Conservation (phyloP, 2,329 filamentous ascomycete genomes). For the Verruconis gallopava region DNA sequence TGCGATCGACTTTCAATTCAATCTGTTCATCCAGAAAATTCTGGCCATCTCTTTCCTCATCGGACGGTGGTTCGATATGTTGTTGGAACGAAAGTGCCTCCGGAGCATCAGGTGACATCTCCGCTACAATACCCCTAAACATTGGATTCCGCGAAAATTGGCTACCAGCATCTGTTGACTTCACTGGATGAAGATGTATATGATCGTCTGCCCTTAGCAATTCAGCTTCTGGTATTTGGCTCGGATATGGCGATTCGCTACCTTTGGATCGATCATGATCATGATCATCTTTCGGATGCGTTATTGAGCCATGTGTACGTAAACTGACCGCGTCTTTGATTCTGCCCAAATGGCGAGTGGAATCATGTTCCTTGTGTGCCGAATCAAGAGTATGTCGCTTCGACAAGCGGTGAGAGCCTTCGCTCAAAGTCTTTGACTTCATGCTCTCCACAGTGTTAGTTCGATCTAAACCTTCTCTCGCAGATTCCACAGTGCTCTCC, state of each 20-base stretch:
- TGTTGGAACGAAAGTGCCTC: too few relatives aligned
- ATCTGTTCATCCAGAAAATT: conserved; percentile 13
- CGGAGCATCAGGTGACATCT: conserved; percentile 22
- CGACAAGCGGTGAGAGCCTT: conserved; percentile 16
- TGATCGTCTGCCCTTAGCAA: conserved; percentile 14
- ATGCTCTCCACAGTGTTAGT: conserved; percentile 1
- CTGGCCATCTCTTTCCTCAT: conserved; percentile 14
- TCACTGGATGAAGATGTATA: background rate
- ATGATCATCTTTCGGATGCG: conserved; percentile 25
- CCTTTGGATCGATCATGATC: conserved; percentile 14
- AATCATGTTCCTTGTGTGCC: conserved; percentile 9
- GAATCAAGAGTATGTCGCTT: conserved; percentile 24
- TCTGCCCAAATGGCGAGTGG: conserved; percentile 51
- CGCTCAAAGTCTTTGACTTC: conserved; percentile 36
- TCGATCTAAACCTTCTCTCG: conserved; percentile 1
- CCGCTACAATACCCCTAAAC: conserved; percentile 21
- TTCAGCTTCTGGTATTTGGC: conserved; percentile 24
- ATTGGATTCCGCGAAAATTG: conserved; percentile 13
- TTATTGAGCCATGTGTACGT: conserved; percentile 27
- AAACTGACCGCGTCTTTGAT: conserved; percentile 74
- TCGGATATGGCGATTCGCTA: conserved; percentile 5
- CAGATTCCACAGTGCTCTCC: conserved; percentile 19
- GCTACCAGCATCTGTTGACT: conserved; percentile 1
- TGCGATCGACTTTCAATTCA: conserved; percentile 11
- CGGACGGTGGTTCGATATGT: conserved; percentile 11